Conservation (phyloP, 1,284 basidiomycete genomes). For the Heterobasidion irregulare region DNA sequence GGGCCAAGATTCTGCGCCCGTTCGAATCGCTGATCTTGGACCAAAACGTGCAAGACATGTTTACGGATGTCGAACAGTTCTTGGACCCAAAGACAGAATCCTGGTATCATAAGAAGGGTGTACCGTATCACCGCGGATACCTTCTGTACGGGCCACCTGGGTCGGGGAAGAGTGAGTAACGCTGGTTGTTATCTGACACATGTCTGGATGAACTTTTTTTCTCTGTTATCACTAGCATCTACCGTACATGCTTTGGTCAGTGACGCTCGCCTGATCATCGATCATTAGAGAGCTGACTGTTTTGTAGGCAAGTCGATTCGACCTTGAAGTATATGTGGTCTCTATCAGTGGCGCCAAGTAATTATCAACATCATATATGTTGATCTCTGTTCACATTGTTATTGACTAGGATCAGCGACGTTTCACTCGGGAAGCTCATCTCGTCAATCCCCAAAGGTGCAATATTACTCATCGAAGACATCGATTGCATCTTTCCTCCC, state of each 20-base stretch:
- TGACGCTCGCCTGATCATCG: not conserved
- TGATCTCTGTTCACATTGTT: not conserved
- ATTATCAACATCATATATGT: not conserved
- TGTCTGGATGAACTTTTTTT: not conserved
- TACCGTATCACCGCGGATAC: not conserved
- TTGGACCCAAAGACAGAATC: not conserved
- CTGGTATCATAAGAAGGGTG: not conserved
- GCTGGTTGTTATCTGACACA: not conserved
- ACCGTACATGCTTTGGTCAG: not conserved
- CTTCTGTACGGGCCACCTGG: conserved; percentile 1
- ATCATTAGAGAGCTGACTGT: not conserved
- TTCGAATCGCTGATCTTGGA: not conserved
- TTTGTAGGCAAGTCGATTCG: not conserved
- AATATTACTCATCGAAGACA: conserved; percentile 2
- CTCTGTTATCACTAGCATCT: not conserved
- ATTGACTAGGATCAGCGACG: conserved; percentile 2
- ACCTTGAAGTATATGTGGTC: not conserved
- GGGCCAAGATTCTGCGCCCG: not conserved
- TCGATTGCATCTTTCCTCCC: conserved; percentile 4
- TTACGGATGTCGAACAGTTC: not conserved
- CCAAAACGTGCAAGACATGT: not conserved
- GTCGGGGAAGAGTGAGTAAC: conserved; percentile 2
- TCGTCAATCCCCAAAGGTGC: conserved; percentile 1
- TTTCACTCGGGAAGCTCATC: not conserved
- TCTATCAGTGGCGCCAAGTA: conserved; percentile 1